Base-by-base conservation (phyloP, 768 basidiomycete species). In the Lactarius trivialis region DNA sequence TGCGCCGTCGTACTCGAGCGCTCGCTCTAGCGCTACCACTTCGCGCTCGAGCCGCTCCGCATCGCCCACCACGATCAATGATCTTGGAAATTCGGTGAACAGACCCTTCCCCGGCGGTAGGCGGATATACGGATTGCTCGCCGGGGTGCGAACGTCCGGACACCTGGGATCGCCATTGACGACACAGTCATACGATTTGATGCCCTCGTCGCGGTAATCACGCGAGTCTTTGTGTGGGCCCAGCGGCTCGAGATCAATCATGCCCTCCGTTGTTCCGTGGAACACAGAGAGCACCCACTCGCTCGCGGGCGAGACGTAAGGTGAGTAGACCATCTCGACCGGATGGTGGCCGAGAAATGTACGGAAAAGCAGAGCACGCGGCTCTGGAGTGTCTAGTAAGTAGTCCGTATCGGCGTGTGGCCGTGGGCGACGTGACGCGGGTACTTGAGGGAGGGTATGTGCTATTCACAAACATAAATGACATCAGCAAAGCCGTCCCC, bases 311-410 rank as follows among this genome's bases (percentile, higher is more conserved):
- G 69, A 70, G 45, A 75, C 69, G 67, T 75, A 74, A 4, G 74
- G 74, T 19, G 70, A 71, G 61, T 75, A 73, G 50, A 73, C 70
- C 56, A 70, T 72, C 34, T 74, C 73, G 57, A 73, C 57, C 9
- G 71, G 70, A 60, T 73, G 69, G 55, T 70, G 68, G n/a, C 81
- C 81, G 4, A 83, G 76, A 73, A 82, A 82, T n/a, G 80, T 80
- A 37, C 79, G 77, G 50, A 80, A 79, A 11, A 82, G 73, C 24
- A 82, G 75, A 0, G 79, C 80, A 39, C 80, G 78, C 2, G 81
- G 80, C 65, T 81, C 81, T 6, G 79, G 79, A 1, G 78, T 82
- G 67, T 83, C 81, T 19, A 79, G 76, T 21, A 83, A 76, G 64
- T 81, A 83, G 68, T 82, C 82, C 12, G 77, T 79, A 14, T 67